These are phyloP conservation scores for Asparagopsis taxiformis DNA, from an alignment of 31 red algal species.

Conservation along the genomic window DNA sequence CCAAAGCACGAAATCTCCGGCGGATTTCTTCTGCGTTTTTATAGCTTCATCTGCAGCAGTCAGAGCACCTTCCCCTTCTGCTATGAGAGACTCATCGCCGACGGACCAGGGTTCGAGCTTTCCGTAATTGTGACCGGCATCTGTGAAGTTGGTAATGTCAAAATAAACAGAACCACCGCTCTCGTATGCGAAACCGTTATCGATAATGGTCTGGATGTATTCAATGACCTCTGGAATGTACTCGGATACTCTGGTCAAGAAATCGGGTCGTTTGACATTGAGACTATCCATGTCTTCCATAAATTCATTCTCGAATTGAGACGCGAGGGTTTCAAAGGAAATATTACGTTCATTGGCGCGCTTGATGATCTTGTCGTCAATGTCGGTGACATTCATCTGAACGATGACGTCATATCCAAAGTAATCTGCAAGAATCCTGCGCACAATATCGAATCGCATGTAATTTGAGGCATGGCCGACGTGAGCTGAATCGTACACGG, in stretches of 20 bases:
- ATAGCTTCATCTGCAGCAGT: slow-evolving; percentile 50
- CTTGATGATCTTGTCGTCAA: slow-evolving; percentile 99
- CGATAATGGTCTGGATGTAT: slow-evolving; percentile 78
- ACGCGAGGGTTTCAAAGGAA: slow-evolving; percentile 60
- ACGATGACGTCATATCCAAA: slow-evolving; percentile 83
- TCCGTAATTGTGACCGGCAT: slow-evolving; percentile 75
- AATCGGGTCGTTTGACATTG: slow-evolving; percentile 75
- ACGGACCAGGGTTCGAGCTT: slow-evolving; percentile 92
- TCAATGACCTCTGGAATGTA: slow-evolving; percentile 91
- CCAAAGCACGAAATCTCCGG: slow-evolving; percentile 95
- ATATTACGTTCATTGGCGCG: slow-evolving; percentile 70
- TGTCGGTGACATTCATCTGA: slow-evolving; percentile 99
- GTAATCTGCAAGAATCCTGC: slow-evolving; percentile 82
- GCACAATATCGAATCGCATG: slow-evolving; percentile 91
- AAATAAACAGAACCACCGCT: slow-evolving; percentile 92
- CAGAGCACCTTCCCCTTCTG: slow-evolving; percentile 79
- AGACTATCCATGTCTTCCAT: slow-evolving; percentile 91
- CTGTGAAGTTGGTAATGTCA: slow-evolving; percentile 77
- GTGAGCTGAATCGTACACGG: slow-evolving; percentile 97
- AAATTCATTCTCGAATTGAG: slow-evolving; percentile 79
- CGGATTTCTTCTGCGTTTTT: slow-evolving; percentile 58
- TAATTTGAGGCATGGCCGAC: slow-evolving; percentile 98
- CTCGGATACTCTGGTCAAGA: slow-evolving; percentile 90
- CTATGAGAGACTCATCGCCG: slow-evolving; percentile 64
- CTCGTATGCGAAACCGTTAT: slow-evolving; percentile 90